These are phyloP conservation scores for Neovahlkampfia damariscottae DNA, from an alignment of 78 protist species.

Conservation along the genomic window DNA sequence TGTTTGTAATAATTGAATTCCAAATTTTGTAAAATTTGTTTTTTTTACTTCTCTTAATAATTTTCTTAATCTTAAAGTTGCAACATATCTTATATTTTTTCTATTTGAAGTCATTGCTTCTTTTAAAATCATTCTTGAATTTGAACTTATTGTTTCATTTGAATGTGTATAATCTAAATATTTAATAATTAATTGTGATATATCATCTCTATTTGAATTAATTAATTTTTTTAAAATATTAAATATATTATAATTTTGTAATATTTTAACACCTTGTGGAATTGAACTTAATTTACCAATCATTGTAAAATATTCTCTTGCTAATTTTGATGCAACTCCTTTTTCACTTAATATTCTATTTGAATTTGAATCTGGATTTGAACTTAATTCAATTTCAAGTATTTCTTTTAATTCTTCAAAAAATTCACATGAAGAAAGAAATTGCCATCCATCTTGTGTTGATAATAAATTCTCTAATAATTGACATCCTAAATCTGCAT, in stretches of 20 bases:
- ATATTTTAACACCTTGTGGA: not conserved
- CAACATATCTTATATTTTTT: not conserved
- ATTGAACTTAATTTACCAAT: not conserved
- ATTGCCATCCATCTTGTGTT: not conserved
- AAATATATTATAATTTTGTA: not conserved
- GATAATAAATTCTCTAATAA: not conserved
- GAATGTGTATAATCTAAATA: not conserved
- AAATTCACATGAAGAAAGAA: not conserved
- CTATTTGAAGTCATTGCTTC: not conserved
- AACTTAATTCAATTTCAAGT: not conserved
- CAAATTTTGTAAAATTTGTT: not conserved
- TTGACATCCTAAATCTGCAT: not conserved
- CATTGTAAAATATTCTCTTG: not conserved
- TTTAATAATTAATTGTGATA: not conserved
- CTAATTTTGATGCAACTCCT: not conserved
- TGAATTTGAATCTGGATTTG: not conserved
- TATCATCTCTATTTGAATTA: not conserved
- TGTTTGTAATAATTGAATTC: not conserved
- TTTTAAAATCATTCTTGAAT: not conserved
- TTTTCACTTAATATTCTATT: not conserved
- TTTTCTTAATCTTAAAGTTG: not conserved
- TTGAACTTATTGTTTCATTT: not conserved
- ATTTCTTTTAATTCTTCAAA: not conserved
- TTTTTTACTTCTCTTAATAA: not conserved
- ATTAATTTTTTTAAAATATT: not conserved